Base-by-base conservation (phyloP, 2,329 filamentous ascomycete genomes). In the Coccinonectria pachysandricola region DNA sequence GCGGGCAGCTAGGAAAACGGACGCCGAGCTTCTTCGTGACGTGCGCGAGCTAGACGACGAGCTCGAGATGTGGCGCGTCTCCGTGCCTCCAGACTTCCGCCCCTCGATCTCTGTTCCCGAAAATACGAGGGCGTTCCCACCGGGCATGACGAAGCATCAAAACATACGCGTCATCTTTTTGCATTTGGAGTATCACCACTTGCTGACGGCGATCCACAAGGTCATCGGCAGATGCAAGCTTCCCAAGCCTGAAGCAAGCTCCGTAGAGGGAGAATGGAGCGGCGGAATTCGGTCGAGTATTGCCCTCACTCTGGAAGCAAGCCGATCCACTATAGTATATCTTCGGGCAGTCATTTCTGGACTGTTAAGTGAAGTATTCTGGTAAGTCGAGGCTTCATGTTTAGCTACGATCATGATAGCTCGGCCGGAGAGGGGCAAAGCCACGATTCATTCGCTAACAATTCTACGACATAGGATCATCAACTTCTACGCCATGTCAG, bases 21-120 rank as follows among this genome's bases (percentile, higher is more conserved):
- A 71, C 24, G 64, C 65, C 0, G 65, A 71, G 28, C 46, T 72
- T 1, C 48, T 73, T 3, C 56, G 59, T 11, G 59, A 63, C 5
- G 71, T 73, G 12, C 62, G 68, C 7, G 62, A 70, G 44, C 49
- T 73, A 0, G 68, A 73, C 34, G 62, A 68, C 13, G 63, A 70
- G 19, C 48, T 74, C 2, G 69, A 73, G 30, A 44, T 43, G 7
- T 73, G 69, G 69, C 55, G 68, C 3, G 35, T 59, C 2, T 64
- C 65, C 0, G 41, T 72, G 1, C 60, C 62, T 0, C 38, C 43
- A 2, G 37, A 52, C 7, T 60, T 53, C 31, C 51, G 65, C 6
- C 68, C 68, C 1, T 56, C 53, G 1, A 41, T 72, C 9, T 60
- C 62, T 1, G 55, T 62, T 14, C 13, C 28, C 7, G 21, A 31